Base-by-base conservation (phyloP, 1,284 basidiomycete genomes). In the Tetrapyrgos nigripes region DNA sequence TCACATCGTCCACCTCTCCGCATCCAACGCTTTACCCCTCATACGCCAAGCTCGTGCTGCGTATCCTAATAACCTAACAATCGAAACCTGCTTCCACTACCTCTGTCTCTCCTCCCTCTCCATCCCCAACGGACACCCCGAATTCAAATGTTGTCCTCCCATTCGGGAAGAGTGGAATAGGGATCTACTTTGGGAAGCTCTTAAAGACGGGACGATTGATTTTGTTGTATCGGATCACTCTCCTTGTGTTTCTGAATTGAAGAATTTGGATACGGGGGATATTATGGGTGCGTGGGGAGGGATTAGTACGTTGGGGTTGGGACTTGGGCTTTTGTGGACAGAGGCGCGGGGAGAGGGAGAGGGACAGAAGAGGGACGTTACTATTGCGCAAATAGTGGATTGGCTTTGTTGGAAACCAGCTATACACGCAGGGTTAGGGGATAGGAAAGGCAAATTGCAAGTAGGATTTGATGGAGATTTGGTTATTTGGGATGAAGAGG, bases 31-130 rank as follows among this genome's bases (percentile, higher is more conserved):
- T 1, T 83, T 98, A 14, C 92, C 90, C 1, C 66, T 86, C 37
- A 87, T 97, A 60, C 83, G 85, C 46, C 79, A 83, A 45, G 94
- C 94, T 2, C 87, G 83, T 64, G 71, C 78, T 9, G 8, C 14
- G 17, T 75, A 82, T 3, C 87, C 88, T 1, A 72, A 88, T 27
- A 87, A 87, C 40, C 77, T 96, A 53, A 94, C 94, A 0, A 92
- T 94, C 57, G 96, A 97, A 78, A 97, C 96, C 0, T 97, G 94
- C 75, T 96, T 96, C 77, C 95, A 97, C 76, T 97, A 97, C 76
- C 85, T 97, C 35, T 87, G 86, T 64, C 82, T 94, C 19, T 77
- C 85, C 27, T 79, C 89, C 0, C 79, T 83, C 60, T 72, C 83
- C 56, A 85, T 92, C 51, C 93, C 92, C 4, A 73, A 82, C 59